A percentile compares a stretch with the other conserved stretches of the same genome.
Evolutionary conservation across 305 asterid species (phyloP).

Genomic region (Fraxinus velutina): DNA sequence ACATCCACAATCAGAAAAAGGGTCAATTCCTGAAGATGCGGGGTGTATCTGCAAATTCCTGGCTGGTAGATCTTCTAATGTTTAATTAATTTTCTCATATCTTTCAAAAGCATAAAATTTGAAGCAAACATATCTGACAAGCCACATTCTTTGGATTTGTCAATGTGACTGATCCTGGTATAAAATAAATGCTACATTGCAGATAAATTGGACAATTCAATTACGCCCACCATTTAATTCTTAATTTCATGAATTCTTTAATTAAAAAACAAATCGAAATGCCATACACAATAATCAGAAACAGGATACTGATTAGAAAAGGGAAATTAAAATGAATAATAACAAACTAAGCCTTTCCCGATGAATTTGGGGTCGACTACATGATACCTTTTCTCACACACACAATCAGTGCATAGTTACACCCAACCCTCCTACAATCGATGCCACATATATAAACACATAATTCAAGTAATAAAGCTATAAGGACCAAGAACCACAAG

Average conservation of each 20-base stretch:
- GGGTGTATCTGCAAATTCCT: neutral
- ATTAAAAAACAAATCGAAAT: neutral
- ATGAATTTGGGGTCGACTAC: neutral
- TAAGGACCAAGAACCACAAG: neutral
- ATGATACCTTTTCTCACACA: neutral
- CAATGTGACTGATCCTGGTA: neutral
- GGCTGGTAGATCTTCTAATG: neutral
- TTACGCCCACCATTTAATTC: neutral
- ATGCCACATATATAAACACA: neutral
- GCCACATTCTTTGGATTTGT: neutral
- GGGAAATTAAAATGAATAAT: neutral
- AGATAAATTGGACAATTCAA: neutral
- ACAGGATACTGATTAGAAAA: neutral
- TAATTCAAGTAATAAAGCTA: neutral
- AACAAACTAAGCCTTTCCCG: neutral
- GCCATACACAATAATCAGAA: neutral
- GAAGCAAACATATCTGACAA: neutral
- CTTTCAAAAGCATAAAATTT: neutral
- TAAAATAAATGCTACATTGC: neutral
- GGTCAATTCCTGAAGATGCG: neutral
- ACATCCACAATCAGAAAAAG: neutral
- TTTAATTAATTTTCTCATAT: neutral
- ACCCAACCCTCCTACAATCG: neutral
- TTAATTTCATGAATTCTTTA: neutral
- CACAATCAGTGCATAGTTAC: neutral